These are phyloP conservation scores for Ramaria sp. DNA, from an alignment of 768 basidiomycete species.

Conservation along the genomic window DNA sequence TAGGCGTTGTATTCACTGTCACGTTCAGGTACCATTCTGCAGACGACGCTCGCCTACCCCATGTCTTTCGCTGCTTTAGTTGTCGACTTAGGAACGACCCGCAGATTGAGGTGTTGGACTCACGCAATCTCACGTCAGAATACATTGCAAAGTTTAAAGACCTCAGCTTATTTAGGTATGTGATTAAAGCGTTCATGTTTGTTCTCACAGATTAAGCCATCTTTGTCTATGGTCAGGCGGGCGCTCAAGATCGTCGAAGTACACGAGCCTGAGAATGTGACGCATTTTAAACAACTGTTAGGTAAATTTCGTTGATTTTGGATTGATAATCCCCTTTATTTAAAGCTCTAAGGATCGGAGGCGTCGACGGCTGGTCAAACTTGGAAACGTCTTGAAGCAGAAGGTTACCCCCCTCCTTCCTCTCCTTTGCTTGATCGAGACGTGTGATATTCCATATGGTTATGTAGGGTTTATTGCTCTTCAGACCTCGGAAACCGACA, in stretches of 20 bases:
- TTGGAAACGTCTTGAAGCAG: conserved; percentile 56
- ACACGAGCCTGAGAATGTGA: conserved; percentile 27
- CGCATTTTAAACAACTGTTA: conserved; percentile 49
- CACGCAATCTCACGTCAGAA: conserved; percentile 44
- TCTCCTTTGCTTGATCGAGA: background rate
- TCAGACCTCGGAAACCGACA: conserved; percentile 36
- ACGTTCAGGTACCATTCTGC: conserved; percentile 47
- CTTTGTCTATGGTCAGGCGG: conserved; percentile 29
- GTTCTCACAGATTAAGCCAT: background rate
- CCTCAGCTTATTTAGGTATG: conserved; percentile 60
- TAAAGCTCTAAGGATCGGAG: conserved; percentile 34
- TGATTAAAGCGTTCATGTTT: background rate
- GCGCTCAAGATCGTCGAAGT: conserved; percentile 62
- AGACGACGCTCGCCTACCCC: conserved; percentile 47
- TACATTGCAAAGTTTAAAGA: conserved; percentile 54
- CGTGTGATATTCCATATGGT: background rate
- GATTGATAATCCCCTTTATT: background rate
- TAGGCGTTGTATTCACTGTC: background rate
- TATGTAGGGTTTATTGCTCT: conserved; percentile 49
- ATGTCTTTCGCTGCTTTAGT: conserved; percentile 60
- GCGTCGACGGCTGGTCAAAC: conserved; percentile 47
- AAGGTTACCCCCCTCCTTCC: conserved; percentile 34
- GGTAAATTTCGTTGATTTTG: conserved; percentile 29
- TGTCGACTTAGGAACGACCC: conserved; percentile 56
- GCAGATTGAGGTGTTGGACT: conserved; percentile 57